Evolutionary conservation across 2,329 filamentous ascomycete genomes (phyloP).

Genomic region (Curvularia sp.): DNA sequence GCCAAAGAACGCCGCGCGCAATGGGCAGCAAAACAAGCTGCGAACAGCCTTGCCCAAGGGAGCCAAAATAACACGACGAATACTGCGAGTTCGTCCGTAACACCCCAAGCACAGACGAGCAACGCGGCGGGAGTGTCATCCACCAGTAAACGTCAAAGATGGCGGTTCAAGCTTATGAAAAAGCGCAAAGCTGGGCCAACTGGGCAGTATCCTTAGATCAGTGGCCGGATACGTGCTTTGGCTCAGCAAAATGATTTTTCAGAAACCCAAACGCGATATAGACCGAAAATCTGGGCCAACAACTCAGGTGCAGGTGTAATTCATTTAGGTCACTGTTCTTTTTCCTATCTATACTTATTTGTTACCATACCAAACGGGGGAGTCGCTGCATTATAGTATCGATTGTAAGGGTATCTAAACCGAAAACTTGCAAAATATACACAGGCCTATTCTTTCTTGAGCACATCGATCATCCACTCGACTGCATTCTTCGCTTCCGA

Average conservation of each 20-base stretch:
- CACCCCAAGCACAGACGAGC: background rate
- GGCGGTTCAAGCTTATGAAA: background rate
- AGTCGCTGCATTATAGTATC: background rate
- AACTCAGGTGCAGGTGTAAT: background rate
- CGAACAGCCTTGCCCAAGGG: background rate
- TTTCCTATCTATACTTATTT: too few relatives aligned
- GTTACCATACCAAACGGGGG: too few relatives aligned
- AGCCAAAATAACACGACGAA: background rate
- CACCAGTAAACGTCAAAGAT: background rate
- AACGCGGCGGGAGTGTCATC: background rate
- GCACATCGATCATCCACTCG: conserved; percentile 55
- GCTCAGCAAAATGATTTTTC: background rate
- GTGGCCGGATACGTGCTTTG: background rate
- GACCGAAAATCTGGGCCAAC: too few relatives aligned
- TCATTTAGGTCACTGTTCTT: too few relatives aligned
- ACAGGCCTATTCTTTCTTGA: conserved; percentile 31
- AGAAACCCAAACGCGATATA: too few relatives aligned
- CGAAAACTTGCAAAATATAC: background rate
- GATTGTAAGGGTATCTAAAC: background rate
- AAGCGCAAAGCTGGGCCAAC: background rate
- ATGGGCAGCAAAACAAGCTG: background rate
- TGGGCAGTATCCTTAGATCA: background rate
- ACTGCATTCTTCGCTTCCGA: conserved; percentile 56
- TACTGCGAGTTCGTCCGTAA: background rate
- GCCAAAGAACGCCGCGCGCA: background rate